Conservation (phyloP, 192 early-diverging fungal genomes). For the Backusella circina region DNA sequence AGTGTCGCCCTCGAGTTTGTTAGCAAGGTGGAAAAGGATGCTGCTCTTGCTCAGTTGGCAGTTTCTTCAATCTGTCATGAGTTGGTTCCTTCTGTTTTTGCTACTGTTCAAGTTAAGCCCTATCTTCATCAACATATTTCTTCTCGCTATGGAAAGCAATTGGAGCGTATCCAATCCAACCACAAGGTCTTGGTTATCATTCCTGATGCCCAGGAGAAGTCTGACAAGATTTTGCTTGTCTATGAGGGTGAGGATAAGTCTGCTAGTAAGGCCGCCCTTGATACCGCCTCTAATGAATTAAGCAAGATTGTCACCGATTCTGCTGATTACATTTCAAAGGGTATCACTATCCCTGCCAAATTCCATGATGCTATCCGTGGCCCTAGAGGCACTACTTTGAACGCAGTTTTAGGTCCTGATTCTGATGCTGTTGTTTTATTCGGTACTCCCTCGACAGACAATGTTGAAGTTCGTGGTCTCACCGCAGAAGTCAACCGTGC, state of each 20-base stretch:
- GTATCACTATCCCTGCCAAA: constrained; percentile 61
- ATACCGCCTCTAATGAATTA: constrained; percentile 65
- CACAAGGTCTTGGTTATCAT: constrained; percentile 77
- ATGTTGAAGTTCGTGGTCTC: constrained; percentile 79
- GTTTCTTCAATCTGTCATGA: constrained; percentile 48
- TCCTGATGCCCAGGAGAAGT: constrained; percentile 61
- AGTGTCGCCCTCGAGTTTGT: constrained; percentile 73
- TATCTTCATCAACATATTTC: constrained; percentile 70
- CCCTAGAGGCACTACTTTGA: constrained; percentile 66
- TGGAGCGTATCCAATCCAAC: constrained; percentile 60
- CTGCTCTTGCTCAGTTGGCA: constrained; percentile 60
- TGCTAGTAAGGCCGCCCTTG: constrained; percentile 39
- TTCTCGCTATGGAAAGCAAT: constrained; percentile 58
- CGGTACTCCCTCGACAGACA: constrained; percentile 57
- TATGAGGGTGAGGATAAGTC: constrained; percentile 55
- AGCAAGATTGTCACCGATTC: constrained; percentile 54
- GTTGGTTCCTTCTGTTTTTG: constrained; percentile 53
- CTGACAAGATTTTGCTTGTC: constrained; percentile 76
- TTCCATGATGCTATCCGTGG: constrained; percentile 83
- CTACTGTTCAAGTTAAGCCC: constrained; percentile 70
- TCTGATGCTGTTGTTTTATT: constrained; percentile 72
- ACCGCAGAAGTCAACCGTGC: constrained; percentile 73
- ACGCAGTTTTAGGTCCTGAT: constrained; percentile 62
- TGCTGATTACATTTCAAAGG: constrained; percentile 60
- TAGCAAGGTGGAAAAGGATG: constrained; percentile 58